These are phyloP conservation scores for Russula brevipes DNA, from an alignment of 768 basidiomycete genomes.

Conservation along the genomic window DNA sequence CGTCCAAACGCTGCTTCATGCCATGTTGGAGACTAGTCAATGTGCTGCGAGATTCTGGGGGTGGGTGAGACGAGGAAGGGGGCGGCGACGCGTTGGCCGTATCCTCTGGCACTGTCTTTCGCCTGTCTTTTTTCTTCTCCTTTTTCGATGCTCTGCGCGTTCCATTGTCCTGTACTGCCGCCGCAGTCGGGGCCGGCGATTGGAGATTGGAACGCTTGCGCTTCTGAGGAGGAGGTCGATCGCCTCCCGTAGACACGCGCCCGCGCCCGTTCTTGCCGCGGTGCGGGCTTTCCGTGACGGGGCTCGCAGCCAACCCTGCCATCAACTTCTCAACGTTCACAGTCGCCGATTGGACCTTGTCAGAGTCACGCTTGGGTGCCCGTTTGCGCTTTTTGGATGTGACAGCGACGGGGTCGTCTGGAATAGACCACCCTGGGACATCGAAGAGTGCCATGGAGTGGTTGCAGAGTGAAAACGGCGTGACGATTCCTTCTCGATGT, in stretches of 20 bases:
- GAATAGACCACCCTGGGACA: conserved; percentile 64
- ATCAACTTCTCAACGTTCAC: conserved; percentile 60
- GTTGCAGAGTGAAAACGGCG: background rate
- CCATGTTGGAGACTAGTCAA: conserved; percentile 70
- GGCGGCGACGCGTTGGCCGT: background rate
- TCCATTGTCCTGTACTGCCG: background rate
- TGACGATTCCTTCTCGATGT: no score
- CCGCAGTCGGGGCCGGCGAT: background rate
- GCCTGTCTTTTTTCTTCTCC: conserved; percentile 11
- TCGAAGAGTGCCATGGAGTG: conserved; percentile 49
- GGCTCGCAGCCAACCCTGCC: conserved; percentile 38
- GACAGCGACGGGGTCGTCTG: conserved; percentile 35
- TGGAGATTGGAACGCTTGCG: background rate
- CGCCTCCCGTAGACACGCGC: background rate
- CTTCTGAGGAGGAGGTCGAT: background rate
- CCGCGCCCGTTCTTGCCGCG: background rate
- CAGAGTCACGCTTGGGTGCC: conserved; percentile 37
- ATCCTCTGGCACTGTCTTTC: background rate
- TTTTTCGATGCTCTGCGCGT: background rate
- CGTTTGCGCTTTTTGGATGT: conserved; percentile 46
- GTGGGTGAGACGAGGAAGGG: background rate
- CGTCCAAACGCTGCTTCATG: conserved; percentile 77
- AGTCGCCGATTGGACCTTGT: conserved; percentile 36
- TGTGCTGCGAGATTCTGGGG: conserved; percentile 10
- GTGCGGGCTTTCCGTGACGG: conserved; percentile 17